These are phyloP conservation scores for Suhomyces emberorum DNA, from an alignment of 805 yeast genomes.

Conservation along the genomic window DNA sequence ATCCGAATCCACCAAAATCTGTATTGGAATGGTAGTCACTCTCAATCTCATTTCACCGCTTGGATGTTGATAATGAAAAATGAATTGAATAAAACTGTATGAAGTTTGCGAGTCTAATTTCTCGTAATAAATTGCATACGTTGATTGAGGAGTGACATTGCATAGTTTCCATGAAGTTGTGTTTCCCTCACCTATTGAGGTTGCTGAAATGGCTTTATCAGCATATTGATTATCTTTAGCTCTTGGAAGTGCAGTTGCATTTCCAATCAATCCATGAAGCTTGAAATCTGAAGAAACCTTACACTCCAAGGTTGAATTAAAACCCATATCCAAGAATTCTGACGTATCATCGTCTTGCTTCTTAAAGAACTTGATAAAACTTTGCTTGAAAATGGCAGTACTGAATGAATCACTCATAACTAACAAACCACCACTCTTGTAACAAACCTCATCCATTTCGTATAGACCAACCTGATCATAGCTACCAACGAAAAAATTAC, in stretches of 20 bases:
- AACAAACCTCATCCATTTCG: constrained; percentile 60
- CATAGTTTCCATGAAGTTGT: constrained; percentile 62
- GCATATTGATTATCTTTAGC: constrained; percentile 23
- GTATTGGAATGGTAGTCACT: constrained; percentile 55
- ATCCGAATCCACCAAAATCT: constrained; percentile 40
- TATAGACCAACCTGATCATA: constrained; percentile 67
- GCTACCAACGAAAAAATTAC: constrained; percentile 60
- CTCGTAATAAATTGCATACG: constrained; percentile 59
- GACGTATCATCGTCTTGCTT: constrained; percentile 26
- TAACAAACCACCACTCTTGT: constrained; percentile 60
- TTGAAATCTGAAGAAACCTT: constrained; percentile 49
- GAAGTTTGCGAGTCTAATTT: constrained; percentile 34
- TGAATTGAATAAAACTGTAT: constrained; percentile 46
- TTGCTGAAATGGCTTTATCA: constrained; percentile 28
- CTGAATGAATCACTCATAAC: constrained; percentile 64
- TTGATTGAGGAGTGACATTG: constrained; percentile 51
- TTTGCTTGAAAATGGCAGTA: constrained; percentile 66
- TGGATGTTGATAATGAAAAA: constrained; percentile 61
- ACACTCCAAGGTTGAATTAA: constrained; percentile 59
- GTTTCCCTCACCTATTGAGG: constrained; percentile 45
- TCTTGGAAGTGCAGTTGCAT: constrained; percentile 46
- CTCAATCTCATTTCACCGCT: constrained; percentile 54
- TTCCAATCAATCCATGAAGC: constrained; percentile 61
- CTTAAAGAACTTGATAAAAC: constrained; percentile 51
- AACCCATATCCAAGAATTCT: constrained; percentile 46